Evolutionary conservation across 768 basidiomycete genomes (phyloP).

Genomic region (Daedaleopsis nitida): DNA sequence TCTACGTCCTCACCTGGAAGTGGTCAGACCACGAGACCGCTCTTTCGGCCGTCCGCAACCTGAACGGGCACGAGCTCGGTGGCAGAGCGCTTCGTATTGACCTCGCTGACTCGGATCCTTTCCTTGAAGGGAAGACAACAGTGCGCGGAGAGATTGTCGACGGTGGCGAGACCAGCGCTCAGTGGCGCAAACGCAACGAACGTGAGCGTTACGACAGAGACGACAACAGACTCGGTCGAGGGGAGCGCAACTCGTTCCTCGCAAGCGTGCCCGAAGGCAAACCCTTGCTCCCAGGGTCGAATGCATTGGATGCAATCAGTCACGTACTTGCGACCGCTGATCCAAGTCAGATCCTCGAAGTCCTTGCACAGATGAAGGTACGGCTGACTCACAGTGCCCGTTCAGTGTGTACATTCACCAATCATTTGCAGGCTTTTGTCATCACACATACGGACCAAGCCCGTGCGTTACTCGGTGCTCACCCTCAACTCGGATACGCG

Average conservation of each 20-base stretch:
- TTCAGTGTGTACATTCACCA: neutral
- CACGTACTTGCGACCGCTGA: conserved; percentile 83
- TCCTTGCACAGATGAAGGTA: conserved; percentile 98
- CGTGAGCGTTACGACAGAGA: conserved; percentile 29
- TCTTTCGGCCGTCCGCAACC: conserved; percentile 90
- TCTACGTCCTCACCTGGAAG: neutral
- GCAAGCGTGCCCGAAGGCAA: conserved; percentile 74
- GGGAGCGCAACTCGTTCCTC: conserved; percentile 49
- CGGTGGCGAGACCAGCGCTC: conserved; percentile 58
- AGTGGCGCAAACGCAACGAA: conserved; percentile 53
- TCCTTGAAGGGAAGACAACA: conserved; percentile 88
- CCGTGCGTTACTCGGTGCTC: conserved; percentile 68
- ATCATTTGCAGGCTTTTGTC: conserved; percentile 73
- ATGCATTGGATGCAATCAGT: conserved; percentile 80
- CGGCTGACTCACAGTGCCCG: conserved; percentile 28
- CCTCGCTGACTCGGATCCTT: conserved; percentile 90
- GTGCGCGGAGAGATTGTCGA: conserved; percentile 81
- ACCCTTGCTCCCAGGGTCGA: conserved; percentile 68
- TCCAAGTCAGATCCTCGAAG: conserved; percentile 86
- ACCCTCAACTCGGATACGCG: conserved; percentile 95
- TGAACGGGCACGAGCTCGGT: conserved; percentile 90
- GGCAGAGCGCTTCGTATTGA: conserved; percentile 94
- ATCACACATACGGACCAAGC: conserved; percentile 92
- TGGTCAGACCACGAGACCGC: conserved; percentile 91
- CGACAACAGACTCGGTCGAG: conserved; percentile 4